A percentile compares a stretch with the other conserved stretches of the same genome.
These are phyloP conservation scores for Sporisorium exsertum DNA, from an alignment of 1,284 basidiomycete genomes.

Conservation along the genomic window DNA sequence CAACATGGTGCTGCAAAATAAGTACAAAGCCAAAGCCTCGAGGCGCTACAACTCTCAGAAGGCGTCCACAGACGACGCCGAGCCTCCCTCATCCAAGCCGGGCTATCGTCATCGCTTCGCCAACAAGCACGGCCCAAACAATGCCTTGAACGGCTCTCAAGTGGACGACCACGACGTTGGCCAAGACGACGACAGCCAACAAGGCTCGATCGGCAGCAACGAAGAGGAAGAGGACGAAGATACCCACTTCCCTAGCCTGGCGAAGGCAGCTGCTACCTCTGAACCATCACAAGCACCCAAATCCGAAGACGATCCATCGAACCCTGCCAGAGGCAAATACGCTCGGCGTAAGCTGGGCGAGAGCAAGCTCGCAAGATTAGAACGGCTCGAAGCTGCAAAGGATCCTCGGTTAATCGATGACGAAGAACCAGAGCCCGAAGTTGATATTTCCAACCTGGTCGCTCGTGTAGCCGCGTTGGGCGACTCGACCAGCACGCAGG, in stretches of 20 bases:
- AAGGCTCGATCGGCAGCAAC: constrained; percentile 9
- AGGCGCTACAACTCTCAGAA: constrained; percentile 54
- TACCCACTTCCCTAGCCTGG: constrained; percentile 35
- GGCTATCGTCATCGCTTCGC: constrained; percentile 29
- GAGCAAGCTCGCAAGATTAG: constrained; percentile 55
- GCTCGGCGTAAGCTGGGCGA: constrained; percentile 53
- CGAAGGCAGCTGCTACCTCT: constrained; percentile 27
- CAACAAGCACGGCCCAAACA: constrained; percentile 16
- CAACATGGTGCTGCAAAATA: constrained; percentile 68
- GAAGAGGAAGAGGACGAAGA: constrained; percentile 21
- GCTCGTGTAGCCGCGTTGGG: constrained; percentile 56
- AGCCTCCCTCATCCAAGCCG: constrained; percentile 21
- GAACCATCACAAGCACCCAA: neutral
- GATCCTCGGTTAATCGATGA: constrained; percentile 42
- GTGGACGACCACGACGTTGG: constrained; percentile 9
- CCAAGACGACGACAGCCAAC: constrained; percentile 7
- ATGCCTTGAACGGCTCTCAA: constrained; percentile 8
- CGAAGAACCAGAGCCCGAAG: constrained; percentile 62
- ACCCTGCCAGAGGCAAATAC: constrained; percentile 48
- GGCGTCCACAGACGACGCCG: constrained; percentile 15
- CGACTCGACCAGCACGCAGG: constrained; percentile 36
- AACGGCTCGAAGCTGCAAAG: constrained; percentile 49
- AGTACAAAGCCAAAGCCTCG: constrained; percentile 68
- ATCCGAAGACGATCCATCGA: constrained; percentile 19
- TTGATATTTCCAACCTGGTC: constrained; percentile 59